Evolutionary conservation across 495 filamentous ascomycete genomes (phyloP).

Genomic region (Thermochaetoides thermophila): DNA sequence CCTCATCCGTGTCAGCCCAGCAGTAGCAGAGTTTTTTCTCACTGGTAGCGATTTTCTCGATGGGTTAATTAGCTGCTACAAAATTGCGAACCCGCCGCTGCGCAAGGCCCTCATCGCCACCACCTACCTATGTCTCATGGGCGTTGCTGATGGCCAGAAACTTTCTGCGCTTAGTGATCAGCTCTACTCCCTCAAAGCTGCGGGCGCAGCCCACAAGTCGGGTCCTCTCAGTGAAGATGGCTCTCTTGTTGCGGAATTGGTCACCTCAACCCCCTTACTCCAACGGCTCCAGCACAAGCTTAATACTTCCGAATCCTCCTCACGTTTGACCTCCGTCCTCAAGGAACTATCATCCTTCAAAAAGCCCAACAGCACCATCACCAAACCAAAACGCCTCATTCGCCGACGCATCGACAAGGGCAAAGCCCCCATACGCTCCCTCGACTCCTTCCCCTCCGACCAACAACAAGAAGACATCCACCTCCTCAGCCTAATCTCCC

Average conservation of each 20-base stretch:
- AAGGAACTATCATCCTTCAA: conserved; percentile 38
- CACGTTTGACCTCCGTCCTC: conserved; percentile 44
- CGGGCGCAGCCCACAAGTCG: conserved; percentile 40
- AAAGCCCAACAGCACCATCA: conserved; percentile 34
- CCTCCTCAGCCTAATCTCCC: conserved; percentile 65
- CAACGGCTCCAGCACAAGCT: conserved; percentile 33
- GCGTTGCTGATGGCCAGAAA: conserved; percentile 52
- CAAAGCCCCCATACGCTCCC: conserved; percentile 40
- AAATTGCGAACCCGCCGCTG: conserved; percentile 39
- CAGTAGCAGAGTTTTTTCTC: conserved; percentile 48
- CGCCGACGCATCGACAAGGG: conserved; percentile 48
- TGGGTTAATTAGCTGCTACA: conserved; percentile 51
- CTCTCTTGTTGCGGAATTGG: conserved; percentile 45
- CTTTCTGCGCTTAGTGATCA: conserved; percentile 63
- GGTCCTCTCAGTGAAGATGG: conserved; percentile 35
- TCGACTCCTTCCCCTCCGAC: conserved; percentile 27
- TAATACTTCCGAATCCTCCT: conserved; percentile 22
- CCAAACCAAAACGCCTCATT: conserved; percentile 37
- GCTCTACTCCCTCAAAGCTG: conserved; percentile 61
- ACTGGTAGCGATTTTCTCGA: conserved; percentile 78
- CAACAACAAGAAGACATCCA: conserved; percentile 61
- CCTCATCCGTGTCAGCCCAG: conserved; percentile 38
- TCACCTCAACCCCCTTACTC: conserved; percentile 44
- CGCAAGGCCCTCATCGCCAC: conserved; percentile 51
- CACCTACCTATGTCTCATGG: conserved; percentile 54